Evolutionary conservation across 1,284 basidiomycete species (phyloP).

Genomic region (Microbotryum intermedium): DNA sequence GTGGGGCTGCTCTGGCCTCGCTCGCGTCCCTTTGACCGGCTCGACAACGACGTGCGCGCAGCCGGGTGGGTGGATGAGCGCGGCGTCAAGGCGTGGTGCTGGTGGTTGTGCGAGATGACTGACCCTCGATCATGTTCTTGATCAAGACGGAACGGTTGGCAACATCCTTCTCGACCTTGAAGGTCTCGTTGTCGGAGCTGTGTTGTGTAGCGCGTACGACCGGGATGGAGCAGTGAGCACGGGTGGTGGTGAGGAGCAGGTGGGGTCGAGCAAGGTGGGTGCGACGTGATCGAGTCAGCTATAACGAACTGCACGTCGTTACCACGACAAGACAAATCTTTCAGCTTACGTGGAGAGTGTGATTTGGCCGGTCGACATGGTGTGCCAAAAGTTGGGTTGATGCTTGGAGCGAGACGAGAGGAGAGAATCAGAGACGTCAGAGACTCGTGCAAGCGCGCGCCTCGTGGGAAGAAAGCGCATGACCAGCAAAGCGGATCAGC

Average conservation of each 20-base stretch:
- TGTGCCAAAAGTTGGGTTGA: no score
- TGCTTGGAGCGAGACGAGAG: no score
- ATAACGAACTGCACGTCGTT: background rate
- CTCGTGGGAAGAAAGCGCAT: no score
- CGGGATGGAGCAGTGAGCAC: background rate
- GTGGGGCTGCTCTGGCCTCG: background rate
- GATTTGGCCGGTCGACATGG: background rate
- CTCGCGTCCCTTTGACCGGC: no score
- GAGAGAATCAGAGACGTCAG: no score
- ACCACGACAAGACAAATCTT: background rate
- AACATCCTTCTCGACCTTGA: conserved; percentile 86
- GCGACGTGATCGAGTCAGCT: background rate
- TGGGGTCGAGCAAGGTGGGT: background rate
- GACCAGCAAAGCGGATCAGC: no score
- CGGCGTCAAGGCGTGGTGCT: background rate
- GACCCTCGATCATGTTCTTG: conserved; percentile 99
- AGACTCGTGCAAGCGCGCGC: no score
- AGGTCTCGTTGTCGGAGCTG: conserved; percentile 89
- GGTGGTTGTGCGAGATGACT: conserved; percentile 24
- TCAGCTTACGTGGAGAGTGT: background rate
- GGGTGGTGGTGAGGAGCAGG: background rate
- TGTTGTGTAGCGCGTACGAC: conserved; percentile 7
- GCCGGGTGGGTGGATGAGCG: background rate
- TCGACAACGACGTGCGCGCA: background rate
- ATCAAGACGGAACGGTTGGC: conserved; percentile 85